phyloP scores from a whole-genome alignment of 2,329 filamentous ascomycete species.

The Xylariales sp. region DNA sequence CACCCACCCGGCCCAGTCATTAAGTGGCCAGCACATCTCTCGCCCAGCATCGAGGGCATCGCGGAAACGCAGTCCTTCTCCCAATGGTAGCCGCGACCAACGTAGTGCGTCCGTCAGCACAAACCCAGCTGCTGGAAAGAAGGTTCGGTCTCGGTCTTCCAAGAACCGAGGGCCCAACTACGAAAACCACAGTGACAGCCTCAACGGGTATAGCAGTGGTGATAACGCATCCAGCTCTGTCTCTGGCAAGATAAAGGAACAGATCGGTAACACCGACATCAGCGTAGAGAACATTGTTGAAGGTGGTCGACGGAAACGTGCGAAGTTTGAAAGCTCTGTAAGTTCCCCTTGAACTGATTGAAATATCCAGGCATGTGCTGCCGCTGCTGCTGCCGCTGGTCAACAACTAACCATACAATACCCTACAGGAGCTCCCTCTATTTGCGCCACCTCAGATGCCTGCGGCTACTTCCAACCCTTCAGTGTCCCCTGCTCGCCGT shows the following conservation, averaged over 20 bases:
- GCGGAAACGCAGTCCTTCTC: conserved; percentile 76
- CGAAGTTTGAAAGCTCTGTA: conserved; percentile 96
- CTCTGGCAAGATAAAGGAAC: conserved; percentile 75
- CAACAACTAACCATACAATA: conserved; percentile 11
- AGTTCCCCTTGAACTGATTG: conserved; percentile 36
- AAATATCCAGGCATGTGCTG: too few species aligned
- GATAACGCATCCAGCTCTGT: conserved; percentile 75
- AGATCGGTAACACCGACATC: conserved; percentile 91
- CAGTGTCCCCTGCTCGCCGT: conserved; percentile 85
- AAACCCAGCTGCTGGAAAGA: conserved; percentile 49
- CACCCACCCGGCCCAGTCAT: conserved; percentile 39
- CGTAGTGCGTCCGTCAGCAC: conserved; percentile 71
- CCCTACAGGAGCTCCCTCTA: conserved; percentile 80
- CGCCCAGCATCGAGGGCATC: conserved; percentile 68
- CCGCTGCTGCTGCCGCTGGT: too few species aligned
- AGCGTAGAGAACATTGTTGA: conserved; percentile 98
- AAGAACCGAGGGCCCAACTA: conserved; percentile 61
- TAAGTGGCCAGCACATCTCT: conserved; percentile 58
- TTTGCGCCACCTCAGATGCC: conserved; percentile 95
- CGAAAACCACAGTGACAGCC: conserved; percentile 61
- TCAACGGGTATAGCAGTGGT: conserved; percentile 80
- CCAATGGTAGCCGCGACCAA: conserved; percentile 60
- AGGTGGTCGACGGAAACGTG: conserved; percentile 88
- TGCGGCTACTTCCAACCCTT: conserved; percentile 93
- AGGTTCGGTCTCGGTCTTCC: conserved; percentile 62